Evolutionary conservation across 306 rosid species (phyloP).

Genomic region (Vachellia pachyceras): DNA sequence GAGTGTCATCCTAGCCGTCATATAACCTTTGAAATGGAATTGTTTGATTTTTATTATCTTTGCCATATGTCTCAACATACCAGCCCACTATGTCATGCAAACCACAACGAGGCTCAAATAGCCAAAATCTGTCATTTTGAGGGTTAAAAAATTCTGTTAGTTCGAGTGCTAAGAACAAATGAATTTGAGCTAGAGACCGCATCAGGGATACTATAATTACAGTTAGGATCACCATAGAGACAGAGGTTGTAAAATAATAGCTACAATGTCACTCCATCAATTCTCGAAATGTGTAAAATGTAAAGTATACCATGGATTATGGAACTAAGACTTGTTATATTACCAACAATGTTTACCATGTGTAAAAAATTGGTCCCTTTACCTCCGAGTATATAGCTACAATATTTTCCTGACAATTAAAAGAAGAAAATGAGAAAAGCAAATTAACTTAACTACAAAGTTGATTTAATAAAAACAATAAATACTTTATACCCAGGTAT

Average conservation of each 20-base stretch:
- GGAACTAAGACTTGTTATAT: no score
- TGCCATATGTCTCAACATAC: slow-evolving; percentile 95
- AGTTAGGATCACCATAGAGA: no score
- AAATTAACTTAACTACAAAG: no score
- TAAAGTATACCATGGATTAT: no score
- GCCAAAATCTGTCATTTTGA: slow-evolving; percentile 83
- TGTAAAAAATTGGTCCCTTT: no score
- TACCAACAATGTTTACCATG: no score
- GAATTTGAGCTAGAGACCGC: slow-evolving; percentile 13
- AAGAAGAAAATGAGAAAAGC: no score
- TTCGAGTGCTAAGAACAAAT: neutral
- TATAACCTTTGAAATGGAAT: slow-evolving; percentile 73
- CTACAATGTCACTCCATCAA: no score
- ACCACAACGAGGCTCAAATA: slow-evolving; percentile 95
- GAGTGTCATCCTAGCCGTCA: slow-evolving; percentile 67
- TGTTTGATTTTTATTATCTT: slow-evolving; percentile 73
- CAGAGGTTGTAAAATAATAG: no score
- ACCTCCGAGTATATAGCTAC: no score
- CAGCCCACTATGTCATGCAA: slow-evolving; percentile 94
- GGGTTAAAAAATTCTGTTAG: no score
- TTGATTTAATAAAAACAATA: slow-evolving; percentile 11
- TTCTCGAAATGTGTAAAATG: no score
- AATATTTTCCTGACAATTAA: slow-evolving; percentile 13
- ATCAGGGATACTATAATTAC: neutral
- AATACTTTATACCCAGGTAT: slow-evolving; percentile 8